A percentile compares a stretch with the other conserved stretches of the same genome.
Evolutionary conservation across 192 early-diverging fungal genomes (phyloP).

Genomic region (Mortierella alpina): DNA sequence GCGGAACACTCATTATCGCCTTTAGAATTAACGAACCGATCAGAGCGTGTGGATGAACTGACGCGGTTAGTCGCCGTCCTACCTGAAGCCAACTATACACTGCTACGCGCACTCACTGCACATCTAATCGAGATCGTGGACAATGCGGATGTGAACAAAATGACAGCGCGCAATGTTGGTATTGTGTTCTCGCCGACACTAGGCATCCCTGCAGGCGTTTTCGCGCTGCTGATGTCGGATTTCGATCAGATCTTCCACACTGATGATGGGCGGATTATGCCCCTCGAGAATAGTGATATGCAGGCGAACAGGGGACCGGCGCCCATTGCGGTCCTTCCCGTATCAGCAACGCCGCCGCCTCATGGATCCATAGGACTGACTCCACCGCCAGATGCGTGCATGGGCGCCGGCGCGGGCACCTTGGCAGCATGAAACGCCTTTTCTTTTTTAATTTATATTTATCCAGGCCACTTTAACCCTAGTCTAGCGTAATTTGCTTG

Average conservation of each 20-base stretch:
- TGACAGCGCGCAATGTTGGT: slow-evolving; percentile 95
- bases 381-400: too few species aligned
- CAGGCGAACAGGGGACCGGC: background rate
- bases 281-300: slow-evolving; percentile 39
- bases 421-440: too few species aligned
- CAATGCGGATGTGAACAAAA: slow-evolving; percentile 86
- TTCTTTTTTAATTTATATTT: too few species aligned
- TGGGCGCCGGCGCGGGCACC: too few species aligned
- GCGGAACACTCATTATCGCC: background rate
- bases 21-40: slow-evolving; percentile 80
- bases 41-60: slow-evolving; percentile 86
- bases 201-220: slow-evolving; percentile 91
- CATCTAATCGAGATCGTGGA: slow-evolving; percentile 94
- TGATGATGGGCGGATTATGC: slow-evolving; percentile 57
- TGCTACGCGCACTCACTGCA: slow-evolving; percentile 86
- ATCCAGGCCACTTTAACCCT: too few species aligned
- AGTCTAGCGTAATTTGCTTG: too few species aligned
- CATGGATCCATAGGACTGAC: too few species aligned
- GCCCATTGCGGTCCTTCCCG: too few species aligned
- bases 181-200: slow-evolving; percentile 98
- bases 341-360: too few species aligned
- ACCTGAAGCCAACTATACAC: slow-evolving; percentile 91
- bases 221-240: slow-evolving; percentile 91
- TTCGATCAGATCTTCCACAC: slow-evolving; percentile 89
- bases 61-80: slow-evolving; percentile 81